These are phyloP conservation scores for Plasmodium malariae DNA, from an alignment of 169 alveolate species.

Conservation along the genomic window DNA sequence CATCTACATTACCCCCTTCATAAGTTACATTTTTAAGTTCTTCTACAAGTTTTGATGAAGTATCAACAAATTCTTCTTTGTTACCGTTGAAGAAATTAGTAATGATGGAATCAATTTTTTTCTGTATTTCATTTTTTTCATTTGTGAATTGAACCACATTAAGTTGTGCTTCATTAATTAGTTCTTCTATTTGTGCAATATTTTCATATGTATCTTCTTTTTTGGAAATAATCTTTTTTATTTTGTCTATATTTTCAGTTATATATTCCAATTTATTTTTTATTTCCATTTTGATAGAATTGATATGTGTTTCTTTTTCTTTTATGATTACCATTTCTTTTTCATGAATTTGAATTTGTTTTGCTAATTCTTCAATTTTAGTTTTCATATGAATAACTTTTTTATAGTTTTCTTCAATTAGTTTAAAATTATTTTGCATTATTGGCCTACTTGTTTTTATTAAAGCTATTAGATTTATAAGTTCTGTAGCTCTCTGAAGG, in stretches of 20 bases:
- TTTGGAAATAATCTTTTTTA: conserved; percentile 2
- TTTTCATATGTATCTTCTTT: background rate
- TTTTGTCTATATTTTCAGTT: background rate
- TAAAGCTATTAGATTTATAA: background rate
- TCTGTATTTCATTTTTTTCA: background rate
- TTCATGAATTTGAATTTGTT: background rate
- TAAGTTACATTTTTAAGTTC: background rate
- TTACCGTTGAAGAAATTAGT: background rate
- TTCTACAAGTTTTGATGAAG: background rate
- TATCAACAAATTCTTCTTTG: background rate
- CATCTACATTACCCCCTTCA: background rate
- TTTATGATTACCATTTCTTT: background rate
- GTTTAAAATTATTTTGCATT: background rate
- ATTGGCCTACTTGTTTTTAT: background rate
- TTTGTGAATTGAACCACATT: background rate
- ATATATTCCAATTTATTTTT: background rate
- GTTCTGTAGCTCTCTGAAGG: background rate
- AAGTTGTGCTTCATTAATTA: background rate
- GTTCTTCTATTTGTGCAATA: background rate
- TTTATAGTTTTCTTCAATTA: background rate
- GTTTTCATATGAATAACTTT: background rate
- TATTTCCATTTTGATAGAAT: background rate
- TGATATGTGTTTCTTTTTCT: background rate
- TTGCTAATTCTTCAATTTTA: background rate
- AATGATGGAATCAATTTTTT: background rate